Evolutionary conservation across 2,329 filamentous ascomycete species (phyloP).

Genomic region (Chaetomium strumarium): DNA sequence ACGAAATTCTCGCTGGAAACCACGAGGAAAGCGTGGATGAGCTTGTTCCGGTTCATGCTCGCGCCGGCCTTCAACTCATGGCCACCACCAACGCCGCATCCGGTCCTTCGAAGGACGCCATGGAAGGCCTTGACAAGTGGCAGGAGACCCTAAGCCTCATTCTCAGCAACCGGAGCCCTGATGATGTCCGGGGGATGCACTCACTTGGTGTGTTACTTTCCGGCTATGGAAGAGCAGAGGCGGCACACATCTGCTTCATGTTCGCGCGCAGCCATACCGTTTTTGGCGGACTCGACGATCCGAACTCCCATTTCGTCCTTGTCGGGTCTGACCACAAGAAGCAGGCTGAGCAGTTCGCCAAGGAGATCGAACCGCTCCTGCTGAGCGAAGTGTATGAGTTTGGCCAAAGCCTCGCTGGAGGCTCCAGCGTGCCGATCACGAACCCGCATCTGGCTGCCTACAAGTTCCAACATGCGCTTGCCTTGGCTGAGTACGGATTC

Average conservation of each 20-base stretch:
- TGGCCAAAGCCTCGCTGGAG: constrained; percentile 65
- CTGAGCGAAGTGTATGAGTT: constrained; percentile 97
- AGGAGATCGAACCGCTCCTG: constrained; percentile 79
- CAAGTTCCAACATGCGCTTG: constrained; percentile 82
- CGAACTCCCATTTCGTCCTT: constrained; percentile 70
- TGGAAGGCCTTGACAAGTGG: constrained; percentile 90
- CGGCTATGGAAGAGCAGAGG: constrained; percentile 82
- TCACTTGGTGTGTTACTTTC: constrained; percentile 76
- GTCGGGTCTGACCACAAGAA: constrained; percentile 77
- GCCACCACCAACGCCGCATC: constrained; percentile 64
- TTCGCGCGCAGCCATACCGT: constrained; percentile 68
- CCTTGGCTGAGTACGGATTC: constrained; percentile 76
- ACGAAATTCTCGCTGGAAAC: constrained; percentile 91
- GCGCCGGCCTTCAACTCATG: constrained; percentile 86
- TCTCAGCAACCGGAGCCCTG: constrained; percentile 77
- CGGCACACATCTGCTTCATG: constrained; percentile 88
- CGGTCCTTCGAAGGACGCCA: constrained; percentile 61
- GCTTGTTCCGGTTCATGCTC: constrained; percentile 84
- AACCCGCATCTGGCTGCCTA: constrained; percentile 83
- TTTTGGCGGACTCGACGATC: constrained; percentile 80
- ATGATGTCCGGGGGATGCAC: constrained; percentile 71
- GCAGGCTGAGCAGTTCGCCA: constrained; percentile 64
- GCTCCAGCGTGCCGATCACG: constrained; percentile 47
- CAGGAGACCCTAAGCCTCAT: constrained; percentile 81
- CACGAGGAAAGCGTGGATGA: constrained; percentile 93